Conservation (phyloP, 106 monocot species). For the Dendrobium catenatum region DNA sequence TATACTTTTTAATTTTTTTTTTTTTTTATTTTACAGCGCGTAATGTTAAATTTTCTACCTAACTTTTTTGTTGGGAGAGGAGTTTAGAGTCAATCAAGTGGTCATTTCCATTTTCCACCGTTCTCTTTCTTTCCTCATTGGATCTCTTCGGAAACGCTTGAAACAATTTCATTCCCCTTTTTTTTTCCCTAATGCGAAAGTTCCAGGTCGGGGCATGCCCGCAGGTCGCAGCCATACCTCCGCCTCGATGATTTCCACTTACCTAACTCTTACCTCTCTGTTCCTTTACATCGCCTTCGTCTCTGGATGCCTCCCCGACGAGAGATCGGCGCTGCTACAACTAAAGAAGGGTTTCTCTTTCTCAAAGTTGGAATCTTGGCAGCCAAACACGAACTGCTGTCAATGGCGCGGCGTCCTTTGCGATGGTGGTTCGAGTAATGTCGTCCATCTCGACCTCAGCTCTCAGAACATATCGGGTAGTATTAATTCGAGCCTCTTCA, state of each 20-base stretch:
- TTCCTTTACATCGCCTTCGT: background rate
- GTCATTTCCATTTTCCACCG: too few relatives aligned
- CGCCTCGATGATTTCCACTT: background rate
- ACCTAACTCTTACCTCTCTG: background rate
- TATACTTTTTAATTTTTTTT: too few relatives aligned
- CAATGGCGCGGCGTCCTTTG: conserved; percentile 50
- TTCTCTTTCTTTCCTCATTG: too few relatives aligned
- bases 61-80: too few relatives aligned
- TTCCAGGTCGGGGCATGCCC: background rate
- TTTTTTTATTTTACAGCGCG: too few relatives aligned
- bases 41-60: too few relatives aligned
- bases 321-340: background rate
- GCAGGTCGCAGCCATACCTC: background rate
- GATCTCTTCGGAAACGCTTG: too few relatives aligned
- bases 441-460: conserved; percentile 48
- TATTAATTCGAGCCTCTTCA: conserved; percentile 26
- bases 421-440: conserved; percentile 8
- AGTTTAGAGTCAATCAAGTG: too few relatives aligned
- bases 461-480: conserved; percentile 17
- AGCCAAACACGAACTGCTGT: conserved; percentile 34
- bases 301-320: background rate
- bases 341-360: conserved; percentile 9
- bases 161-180: too few relatives aligned
- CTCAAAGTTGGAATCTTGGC: conserved; percentile 25
- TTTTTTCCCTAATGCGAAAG: too few relatives aligned